Base-by-base conservation (phyloP, 2,329 filamentous ascomycete genomes). In the Dothideomycetes sp. region DNA sequence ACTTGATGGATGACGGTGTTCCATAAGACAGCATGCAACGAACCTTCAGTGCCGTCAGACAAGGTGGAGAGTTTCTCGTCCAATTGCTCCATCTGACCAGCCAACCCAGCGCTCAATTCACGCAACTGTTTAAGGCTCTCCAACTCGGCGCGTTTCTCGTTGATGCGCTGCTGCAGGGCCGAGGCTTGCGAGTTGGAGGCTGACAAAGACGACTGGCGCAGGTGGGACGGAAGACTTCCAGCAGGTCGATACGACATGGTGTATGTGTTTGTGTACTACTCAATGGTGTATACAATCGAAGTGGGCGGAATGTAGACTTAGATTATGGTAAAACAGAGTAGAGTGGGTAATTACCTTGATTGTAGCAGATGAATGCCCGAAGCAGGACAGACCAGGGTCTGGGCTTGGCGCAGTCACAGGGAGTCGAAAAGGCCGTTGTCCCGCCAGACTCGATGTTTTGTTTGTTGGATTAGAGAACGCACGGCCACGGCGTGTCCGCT, bases 121-220 rank as follows among this genome's bases (percentile, higher is more conserved):
- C 83, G 76, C 37, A 93, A 65, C 59, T 91, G 80, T 56, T 77
- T 82, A 44, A 91, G 68, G 53, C 79, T 84, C 51, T 87, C 82
- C 5, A 93, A 71, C 60, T 93, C 85, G 40, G 79, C 77, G 61
- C 83, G 86, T 69, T 93, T 93, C 65, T 91, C 84, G 48, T 83
- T 78, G 57, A 93, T 86, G 48, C 84, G 80, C 31, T 82, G 76
- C 38, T 83, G 65, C 12, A 91, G 68, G 18, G 77, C 74, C 1
- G 82, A 76, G 1, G 83, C 83, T 59, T 84, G 80, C 33, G 76
- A 73, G 58, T 37, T 69, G 19, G 51, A 63, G 52, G 53, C 56
- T 46, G 53, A 58, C 51, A 60, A 64, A 51, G 76, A 77, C 24
- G 74, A 67, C 51, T 78, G 74, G 43, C 82, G 80, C 53, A 84